Base-by-base conservation (phyloP, 2,329 filamentous ascomycete species). In the Claviceps capensis region DNA sequence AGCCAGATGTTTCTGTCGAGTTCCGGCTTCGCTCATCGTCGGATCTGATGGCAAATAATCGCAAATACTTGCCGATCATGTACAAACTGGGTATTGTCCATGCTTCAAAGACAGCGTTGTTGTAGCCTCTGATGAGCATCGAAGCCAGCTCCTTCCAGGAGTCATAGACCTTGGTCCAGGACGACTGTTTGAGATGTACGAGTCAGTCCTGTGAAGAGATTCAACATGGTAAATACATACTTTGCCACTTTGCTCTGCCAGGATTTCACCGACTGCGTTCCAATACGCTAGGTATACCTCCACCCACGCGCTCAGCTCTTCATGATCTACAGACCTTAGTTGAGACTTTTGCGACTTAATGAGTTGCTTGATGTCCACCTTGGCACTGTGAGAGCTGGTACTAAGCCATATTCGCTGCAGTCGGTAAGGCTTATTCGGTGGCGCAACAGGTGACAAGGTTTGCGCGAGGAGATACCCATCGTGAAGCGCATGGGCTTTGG, bases 1-100 rank as follows among this genome's bases (percentile, higher is more conserved):
- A 67, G 9, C 66, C 63, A 8, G 71, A 69, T 37, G 62, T 66
- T 6, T 66, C 63, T 16, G 57, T 58, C 5, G 67, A 55, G 17
- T 61, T 70, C 52, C 61, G 66, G 54, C 65, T 70, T 23, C 76
- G 72, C 61, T 86, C 84, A 40, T 83, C 79, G 65, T 98, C 93
- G 52, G 93, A 90, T 62, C 85, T 88, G 65, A 96, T 93, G 47
- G 93, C 93, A 68, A 95, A 94, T 44, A 85, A 72, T 54, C 93
- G 78, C 54, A 98, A 69, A 64, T 94, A 89, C 68, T 88, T 95
- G 51, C 89, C 90, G 23, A 85, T 83, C 50, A 86, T 78, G 63
- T 97, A 97, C 41, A 98, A 75, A 63, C 87, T 90, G 3, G 93
- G 90, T 49, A 98, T 82, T 0, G 89, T 93, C 91, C 93, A 98